Base-by-base conservation (phyloP, 805 yeast genomes). In the Komagataella mondaviorum region DNA sequence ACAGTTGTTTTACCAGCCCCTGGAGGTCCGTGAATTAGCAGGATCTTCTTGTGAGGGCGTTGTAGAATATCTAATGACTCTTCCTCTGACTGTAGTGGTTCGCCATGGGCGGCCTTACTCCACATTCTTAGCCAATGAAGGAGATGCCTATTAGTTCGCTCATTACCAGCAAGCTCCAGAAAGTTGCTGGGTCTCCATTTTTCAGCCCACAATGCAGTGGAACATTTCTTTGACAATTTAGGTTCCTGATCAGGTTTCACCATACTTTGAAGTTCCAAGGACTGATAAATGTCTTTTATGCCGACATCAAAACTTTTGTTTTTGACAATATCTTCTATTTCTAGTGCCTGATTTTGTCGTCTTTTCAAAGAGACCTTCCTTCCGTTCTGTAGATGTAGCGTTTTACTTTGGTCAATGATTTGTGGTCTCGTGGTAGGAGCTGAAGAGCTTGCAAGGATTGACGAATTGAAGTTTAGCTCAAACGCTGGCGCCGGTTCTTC, bases 1-100 rank as follows among this genome's bases (percentile, higher is more conserved):
- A 89, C 82, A 0, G 93, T 78, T 0, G 98, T 90, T 62, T 91
- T 91, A 7, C 99, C 99, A 16, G 85, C 73, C 1, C 99, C 99
- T 0, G 96, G 89, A 0, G 96, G 93, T 0, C 99, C 99, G 62
- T 84, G 88, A 8, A 93, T 75, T 45, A 93, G 68, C 18, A 93
- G 62, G 0, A 93, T 72, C 55, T 79, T 83, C 50, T 75, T 74
- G 14, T 64, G 68, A 0, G 90, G 90, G 51, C 90, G 68, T 24
- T 75, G 71, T 45, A 75, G 70, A 0, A 78, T 77, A 60, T 83
- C 88, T 1, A 52, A 46, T 4, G 55, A 56, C 3, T 54, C 55
- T 23, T 51, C 49, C 18, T 52, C 46, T 8, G 54, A 53, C 39
- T 6, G 16, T 24, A 22, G 17, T 16, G 8, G 30, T 12, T 44